These are phyloP conservation scores for Candida hispaniensis DNA, from an alignment of 805 yeast species.

Conservation along the genomic window DNA sequence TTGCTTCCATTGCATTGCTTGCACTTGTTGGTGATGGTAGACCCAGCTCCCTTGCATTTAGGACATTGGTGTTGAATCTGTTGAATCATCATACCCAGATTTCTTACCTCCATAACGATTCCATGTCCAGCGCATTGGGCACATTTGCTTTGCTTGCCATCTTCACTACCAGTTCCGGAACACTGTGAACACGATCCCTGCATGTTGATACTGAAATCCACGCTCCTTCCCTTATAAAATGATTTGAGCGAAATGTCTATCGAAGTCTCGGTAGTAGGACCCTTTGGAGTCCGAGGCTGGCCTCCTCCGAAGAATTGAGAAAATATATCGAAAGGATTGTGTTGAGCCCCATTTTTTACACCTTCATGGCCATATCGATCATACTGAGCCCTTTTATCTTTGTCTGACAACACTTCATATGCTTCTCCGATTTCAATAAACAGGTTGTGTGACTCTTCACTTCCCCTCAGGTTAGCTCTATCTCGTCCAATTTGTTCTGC, in stretches of 20 bases:
- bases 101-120: constrained; percentile 48
- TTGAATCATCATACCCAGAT: constrained; percentile 84
- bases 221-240: constrained; percentile 56
- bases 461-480: no score
- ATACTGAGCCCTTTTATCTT: constrained; percentile 51
- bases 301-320: constrained; percentile 43
- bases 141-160: constrained; percentile 61
- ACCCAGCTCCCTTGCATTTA: constrained; percentile 69
- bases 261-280: constrained; percentile 49
- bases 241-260: constrained; percentile 51
- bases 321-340: constrained; percentile 47
- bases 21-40: constrained; percentile 54
- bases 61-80: constrained; percentile 73
- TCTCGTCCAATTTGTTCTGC: no score
- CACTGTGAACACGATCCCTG: constrained; percentile 70
- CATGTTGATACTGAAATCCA: constrained; percentile 54
- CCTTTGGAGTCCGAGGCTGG: constrained; percentile 31
- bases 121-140: constrained; percentile 68
- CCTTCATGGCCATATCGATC: constrained; percentile 80
- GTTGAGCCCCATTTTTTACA: constrained; percentile 36
- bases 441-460: constrained; percentile 67
- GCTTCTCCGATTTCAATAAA: constrained; percentile 89
- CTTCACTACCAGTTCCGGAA: constrained; percentile 76
- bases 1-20: constrained; percentile 59
- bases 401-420: constrained; percentile 69